Evolutionary conservation across 257 asterid genomes (phyloP).

Genomic region (Vinca minor): DNA sequence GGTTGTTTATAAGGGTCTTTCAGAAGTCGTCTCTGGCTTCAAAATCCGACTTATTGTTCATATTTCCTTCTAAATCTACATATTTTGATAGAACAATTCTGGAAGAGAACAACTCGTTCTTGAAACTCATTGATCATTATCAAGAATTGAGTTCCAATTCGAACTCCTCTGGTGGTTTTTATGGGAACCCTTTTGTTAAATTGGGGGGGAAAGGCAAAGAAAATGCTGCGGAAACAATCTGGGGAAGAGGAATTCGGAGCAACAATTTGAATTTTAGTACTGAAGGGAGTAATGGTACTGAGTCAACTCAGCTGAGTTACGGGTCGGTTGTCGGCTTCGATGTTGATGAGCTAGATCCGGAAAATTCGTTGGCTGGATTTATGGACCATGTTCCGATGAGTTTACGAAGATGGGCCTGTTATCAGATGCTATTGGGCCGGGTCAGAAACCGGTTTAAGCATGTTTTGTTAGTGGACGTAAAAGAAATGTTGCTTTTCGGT

Average conservation of each 20-base stretch:
- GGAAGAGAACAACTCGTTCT: slow-evolving; percentile 47
- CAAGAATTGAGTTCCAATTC: too few relatives aligned
- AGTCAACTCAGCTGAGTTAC: slow-evolving; percentile 56
- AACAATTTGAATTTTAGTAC: too few relatives aligned
- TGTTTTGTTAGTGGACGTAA: slow-evolving; percentile 46
- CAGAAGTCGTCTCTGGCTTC: slow-evolving; percentile 43
- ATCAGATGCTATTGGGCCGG: slow-evolving; percentile 84
- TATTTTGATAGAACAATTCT: slow-evolving; percentile 29
- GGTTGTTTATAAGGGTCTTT: slow-evolving; percentile 40
- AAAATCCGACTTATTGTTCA: slow-evolving; percentile 52
- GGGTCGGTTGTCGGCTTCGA: slow-evolving; percentile 80
- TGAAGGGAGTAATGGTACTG: slow-evolving; percentile 25
- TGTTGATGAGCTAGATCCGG: slow-evolving; percentile 86
- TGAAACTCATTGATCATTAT: slow-evolving; percentile 39
- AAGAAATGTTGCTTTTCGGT: slow-evolving; percentile 50
- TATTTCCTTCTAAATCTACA: slow-evolving; percentile 32
- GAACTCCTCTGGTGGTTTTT: too few relatives aligned
- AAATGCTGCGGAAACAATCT: slow-evolving; percentile 56
- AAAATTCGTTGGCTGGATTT: slow-evolving; percentile 65
- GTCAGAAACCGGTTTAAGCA: slow-evolving; percentile 61
- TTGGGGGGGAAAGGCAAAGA: slow-evolving; percentile 38
- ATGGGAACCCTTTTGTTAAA: slow-evolving; percentile 49
- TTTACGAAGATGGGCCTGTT: slow-evolving; percentile 86
- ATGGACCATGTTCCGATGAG: slow-evolving; percentile 69
- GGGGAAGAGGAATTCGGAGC: slow-evolving; percentile 53